Evolutionary conservation across 768 basidiomycete species (phyloP).

Genomic region (Russula olivacea): DNA sequence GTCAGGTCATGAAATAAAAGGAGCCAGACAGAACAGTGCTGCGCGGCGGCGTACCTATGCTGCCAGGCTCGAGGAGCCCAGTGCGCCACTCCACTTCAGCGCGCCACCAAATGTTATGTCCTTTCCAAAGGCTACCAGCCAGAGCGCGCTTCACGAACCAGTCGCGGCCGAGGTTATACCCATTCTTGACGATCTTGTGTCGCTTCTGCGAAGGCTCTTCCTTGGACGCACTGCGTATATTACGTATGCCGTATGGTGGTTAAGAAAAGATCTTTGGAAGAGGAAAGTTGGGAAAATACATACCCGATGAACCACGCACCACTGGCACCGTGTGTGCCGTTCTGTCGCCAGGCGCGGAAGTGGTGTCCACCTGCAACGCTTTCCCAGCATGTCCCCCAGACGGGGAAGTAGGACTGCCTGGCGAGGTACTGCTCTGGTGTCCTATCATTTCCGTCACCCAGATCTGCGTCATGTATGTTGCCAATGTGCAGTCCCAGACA

Average conservation of each 20-base stretch:
- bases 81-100: conserved; percentile 72
- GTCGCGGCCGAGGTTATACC: conserved; percentile 80
- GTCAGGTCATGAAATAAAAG: neutral
- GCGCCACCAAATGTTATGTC: conserved; percentile 55
- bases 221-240: conserved; percentile 54
- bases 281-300: neutral
- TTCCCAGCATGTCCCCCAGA: conserved; percentile 88
- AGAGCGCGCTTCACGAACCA: conserved; percentile 65
- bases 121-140: conserved; percentile 51
- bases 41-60: conserved; percentile 44
- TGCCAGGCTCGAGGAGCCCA: conserved; percentile 64
- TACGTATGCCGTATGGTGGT: too few relatives aligned
- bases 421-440: conserved; percentile 66
- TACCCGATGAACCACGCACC: conserved; percentile 82
- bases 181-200: conserved; percentile 70
- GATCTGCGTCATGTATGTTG: conserved; percentile 66
- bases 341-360: conserved; percentile 86
- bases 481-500: conserved; percentile 79
- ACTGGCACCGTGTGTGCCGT: conserved; percentile 62
- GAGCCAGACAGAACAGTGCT: neutral
- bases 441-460: conserved; percentile 75
- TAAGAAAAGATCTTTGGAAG: too few relatives aligned
- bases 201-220: conserved; percentile 62
- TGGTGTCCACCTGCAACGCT: conserved; percentile 82
- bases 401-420: conserved; percentile 71